Percentiles rank a stretch among this genome's conserved stretches.
These are phyloP conservation scores for Citrus australasica DNA, from an alignment of 345 rosid species.

Conservation along the genomic window DNA sequence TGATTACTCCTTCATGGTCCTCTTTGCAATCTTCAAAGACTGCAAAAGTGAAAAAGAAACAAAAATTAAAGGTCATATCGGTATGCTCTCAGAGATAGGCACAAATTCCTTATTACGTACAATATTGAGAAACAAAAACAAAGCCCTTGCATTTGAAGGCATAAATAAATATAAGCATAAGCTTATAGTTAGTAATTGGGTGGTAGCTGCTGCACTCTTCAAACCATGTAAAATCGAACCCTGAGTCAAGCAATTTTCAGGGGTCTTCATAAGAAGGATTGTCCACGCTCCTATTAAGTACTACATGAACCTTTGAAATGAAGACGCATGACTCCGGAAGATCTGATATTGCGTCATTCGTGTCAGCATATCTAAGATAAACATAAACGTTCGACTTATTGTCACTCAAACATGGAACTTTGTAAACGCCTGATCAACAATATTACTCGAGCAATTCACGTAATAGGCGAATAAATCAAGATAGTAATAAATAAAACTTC, in stretches of 20 bases:
- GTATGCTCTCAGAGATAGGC: too few species aligned
- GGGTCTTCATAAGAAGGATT: constrained; percentile 27
- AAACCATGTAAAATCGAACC: constrained; percentile 30
- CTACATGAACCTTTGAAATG: constrained; percentile 26
- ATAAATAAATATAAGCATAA: neutral
- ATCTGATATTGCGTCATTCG: neutral
- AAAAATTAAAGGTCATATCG: too few species aligned
- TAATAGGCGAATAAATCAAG: constrained; percentile 12
- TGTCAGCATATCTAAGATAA: neutral
- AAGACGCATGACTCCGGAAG: constrained; percentile 29
- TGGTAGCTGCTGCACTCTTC: too few species aligned
- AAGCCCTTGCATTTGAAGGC: too few species aligned
- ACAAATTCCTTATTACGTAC: too few species aligned
- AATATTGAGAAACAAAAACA: too few species aligned
- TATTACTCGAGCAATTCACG: constrained; percentile 20
- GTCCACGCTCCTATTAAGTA: constrained; percentile 10
- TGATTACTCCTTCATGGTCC: too few species aligned
- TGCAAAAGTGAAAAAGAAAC: too few species aligned
- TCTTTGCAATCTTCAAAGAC: too few species aligned
- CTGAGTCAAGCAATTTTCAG: constrained; percentile 21
- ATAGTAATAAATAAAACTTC: too few species aligned
- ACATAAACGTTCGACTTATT: constrained; percentile 25
- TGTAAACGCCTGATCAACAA: constrained; percentile 11
- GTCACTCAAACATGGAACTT: constrained; percentile 27
- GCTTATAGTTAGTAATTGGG: too few species aligned